A percentile compares a stretch with the other conserved stretches of the same genome.
These are phyloP conservation scores for Trametes sp. DNA, from an alignment of 1,284 basidiomycete species.

Conservation along the genomic window DNA sequence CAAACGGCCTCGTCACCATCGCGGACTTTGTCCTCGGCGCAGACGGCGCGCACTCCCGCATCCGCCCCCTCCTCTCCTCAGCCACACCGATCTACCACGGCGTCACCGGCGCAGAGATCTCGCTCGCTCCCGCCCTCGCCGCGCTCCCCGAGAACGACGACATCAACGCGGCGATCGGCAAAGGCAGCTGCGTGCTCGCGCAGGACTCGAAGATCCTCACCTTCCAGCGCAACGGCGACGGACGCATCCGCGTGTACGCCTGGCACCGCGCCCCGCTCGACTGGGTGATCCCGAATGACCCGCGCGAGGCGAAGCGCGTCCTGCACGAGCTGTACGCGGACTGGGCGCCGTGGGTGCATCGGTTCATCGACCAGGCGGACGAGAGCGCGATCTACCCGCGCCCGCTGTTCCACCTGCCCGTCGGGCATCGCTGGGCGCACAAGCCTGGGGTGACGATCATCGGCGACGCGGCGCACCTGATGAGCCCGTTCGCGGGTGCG, in stretches of 20 bases:
- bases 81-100: constrained; percentile 13
- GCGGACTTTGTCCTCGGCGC: constrained; percentile 50
- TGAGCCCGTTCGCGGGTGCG: constrained; percentile 53
- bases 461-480: constrained; percentile 58
- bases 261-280: constrained; percentile 10
- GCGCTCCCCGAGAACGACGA: constrained; percentile 11
- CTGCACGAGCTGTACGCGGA: constrained; percentile 16
- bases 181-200: constrained; percentile 2
- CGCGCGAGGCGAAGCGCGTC: constrained; percentile 12
- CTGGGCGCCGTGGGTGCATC: constrained; percentile 25
- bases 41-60: constrained; percentile 53
- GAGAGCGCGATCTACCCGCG: constrained; percentile 21
- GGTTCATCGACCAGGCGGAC: constrained; percentile 21
- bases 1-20: constrained; percentile 13
- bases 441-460: constrained; percentile 35
- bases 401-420: constrained; percentile 15
- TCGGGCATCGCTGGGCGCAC: constrained; percentile 24
- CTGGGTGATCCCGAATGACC: constrained; percentile 9
- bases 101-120: constrained; percentile 21
- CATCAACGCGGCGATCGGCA: constrained; percentile 11
- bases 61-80: constrained; percentile 41
- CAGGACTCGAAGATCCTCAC: constrained; percentile 10
- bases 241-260: constrained; percentile 24
- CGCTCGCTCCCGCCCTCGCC: constrained; percentile 7
- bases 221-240: constrained; percentile 17